Percentiles rank a stretch among this genome's conserved stretches.
phyloP scores from a whole-genome alignment of 2,329 filamentous ascomycete species.

The Nemania diffusa region DNA sequence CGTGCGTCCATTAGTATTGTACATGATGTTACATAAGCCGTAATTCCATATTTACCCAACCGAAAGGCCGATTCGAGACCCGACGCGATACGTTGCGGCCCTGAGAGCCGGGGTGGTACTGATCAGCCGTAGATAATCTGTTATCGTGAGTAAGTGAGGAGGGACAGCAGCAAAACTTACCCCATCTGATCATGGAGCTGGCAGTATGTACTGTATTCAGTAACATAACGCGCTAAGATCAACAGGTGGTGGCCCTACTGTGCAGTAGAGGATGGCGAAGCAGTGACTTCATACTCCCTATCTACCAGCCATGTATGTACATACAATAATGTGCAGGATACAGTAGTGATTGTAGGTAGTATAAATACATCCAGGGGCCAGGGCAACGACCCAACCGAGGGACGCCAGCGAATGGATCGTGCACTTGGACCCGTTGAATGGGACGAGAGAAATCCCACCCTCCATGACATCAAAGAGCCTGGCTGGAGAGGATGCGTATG shows the following conservation, averaged over 20 bases:
- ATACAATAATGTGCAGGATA: background rate
- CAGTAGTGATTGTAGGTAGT: conserved; percentile 10
- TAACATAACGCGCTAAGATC: conserved; percentile 23
- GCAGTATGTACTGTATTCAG: background rate
- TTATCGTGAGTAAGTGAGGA: conserved; percentile 21
- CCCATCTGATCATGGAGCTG: background rate
- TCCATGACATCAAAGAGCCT: conserved; percentile 15
- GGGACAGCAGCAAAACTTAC: background rate
- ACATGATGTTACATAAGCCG: conserved; percentile 17
- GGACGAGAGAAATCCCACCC: conserved; percentile 26
- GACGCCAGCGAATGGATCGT: conserved; percentile 27
- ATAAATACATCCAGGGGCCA: conserved; percentile 14
- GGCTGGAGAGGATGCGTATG: background rate
- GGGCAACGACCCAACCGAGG: conserved; percentile 23
- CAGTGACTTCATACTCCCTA: conserved; percentile 34
- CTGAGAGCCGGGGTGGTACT: conserved; percentile 15
- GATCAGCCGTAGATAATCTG: background rate
- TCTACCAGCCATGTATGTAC: too few species aligned
- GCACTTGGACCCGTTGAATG: conserved; percentile 20
- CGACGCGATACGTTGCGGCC: conserved; percentile 17
- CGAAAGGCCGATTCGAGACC: background rate
- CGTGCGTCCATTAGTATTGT: background rate
- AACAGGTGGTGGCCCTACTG: conserved; percentile 17
- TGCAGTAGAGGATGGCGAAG: conserved; percentile 19
- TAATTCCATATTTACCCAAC: conserved; percentile 12